Evolutionary conservation across 306 rosid genomes (phyloP).

Genomic region (Elaeagnus macrophylla): DNA sequence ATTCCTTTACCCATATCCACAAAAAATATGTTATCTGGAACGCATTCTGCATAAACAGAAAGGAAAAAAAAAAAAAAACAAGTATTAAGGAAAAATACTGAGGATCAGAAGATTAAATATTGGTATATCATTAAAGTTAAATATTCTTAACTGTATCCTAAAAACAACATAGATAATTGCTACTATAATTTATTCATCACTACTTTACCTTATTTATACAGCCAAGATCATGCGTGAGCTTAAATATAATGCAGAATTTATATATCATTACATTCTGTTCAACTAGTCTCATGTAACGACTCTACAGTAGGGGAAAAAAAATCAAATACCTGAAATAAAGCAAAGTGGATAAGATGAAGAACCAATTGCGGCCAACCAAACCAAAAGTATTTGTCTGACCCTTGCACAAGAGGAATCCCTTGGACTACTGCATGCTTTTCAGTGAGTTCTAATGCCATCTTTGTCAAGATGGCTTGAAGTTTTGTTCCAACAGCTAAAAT

Average conservation of each 20-base stretch:
- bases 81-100: neutral
- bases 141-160: too few relatives aligned
- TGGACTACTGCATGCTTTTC: constrained; percentile 90
- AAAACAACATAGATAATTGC: too few relatives aligned
- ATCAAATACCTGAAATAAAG: constrained; percentile 73
- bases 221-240: too few relatives aligned
- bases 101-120: neutral
- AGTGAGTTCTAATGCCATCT: constrained; percentile 82
- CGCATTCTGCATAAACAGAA: constrained; percentile 62
- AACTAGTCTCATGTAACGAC: too few relatives aligned
- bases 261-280: too few relatives aligned
- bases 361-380: constrained; percentile 74
- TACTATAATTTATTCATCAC: too few relatives aligned
- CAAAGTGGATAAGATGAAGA: constrained; percentile 91
- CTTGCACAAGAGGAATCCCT: constrained; percentile 95
- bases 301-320: neutral
- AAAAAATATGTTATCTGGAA: constrained; percentile 73
- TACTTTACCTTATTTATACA: too few relatives aligned
- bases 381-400: constrained; percentile 87
- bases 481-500: constrained; percentile 79
- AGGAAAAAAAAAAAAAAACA: constrained; percentile 13
- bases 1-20: constrained; percentile 69
- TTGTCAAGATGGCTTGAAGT: constrained; percentile 76
- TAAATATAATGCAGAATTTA: too few relatives aligned
- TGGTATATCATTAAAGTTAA: neutral